These are phyloP conservation scores for Flaveria ramosissima DNA, from an alignment of 129 eudicot genomes.

Conservation along the genomic window DNA sequence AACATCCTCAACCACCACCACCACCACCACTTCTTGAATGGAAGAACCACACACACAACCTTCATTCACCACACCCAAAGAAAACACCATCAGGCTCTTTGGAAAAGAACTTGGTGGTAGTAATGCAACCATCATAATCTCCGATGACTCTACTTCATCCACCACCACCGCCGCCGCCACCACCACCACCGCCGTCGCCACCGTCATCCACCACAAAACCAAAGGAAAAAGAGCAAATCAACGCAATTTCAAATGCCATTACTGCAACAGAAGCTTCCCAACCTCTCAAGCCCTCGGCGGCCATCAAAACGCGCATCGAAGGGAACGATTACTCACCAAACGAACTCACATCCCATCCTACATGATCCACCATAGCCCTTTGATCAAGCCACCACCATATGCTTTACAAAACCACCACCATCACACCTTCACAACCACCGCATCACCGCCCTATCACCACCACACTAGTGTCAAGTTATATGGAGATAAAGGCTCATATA, in stretches of 20 bases:
- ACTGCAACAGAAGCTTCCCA: conserved; percentile 74
- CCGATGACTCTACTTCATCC: background rate
- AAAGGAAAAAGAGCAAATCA: conserved; percentile 14
- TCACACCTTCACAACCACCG: conserved; percentile 21
- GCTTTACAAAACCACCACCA: conserved; percentile 3
- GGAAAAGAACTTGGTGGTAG: conserved; percentile 70
- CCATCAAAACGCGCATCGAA: conserved; percentile 58
- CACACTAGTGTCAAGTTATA: background rate
- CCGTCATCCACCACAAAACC: conserved; percentile 12
- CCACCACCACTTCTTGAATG: conserved; percentile 31
- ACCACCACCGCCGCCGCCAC: conserved; percentile 8
- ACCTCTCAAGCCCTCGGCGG: conserved; percentile 97
- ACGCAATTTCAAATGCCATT: conserved; percentile 75
- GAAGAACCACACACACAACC: conserved; percentile 43
- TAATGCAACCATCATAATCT: background rate
- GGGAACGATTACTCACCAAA: conserved; percentile 32
- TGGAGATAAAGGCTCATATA: conserved; percentile 6
- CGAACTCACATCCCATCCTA: conserved; percentile 5
- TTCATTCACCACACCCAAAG: conserved; percentile 59
- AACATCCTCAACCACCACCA: background rate
- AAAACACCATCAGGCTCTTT: conserved; percentile 65
- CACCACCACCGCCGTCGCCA: background rate
- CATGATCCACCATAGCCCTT: conserved; percentile 11
- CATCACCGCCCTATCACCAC: conserved; percentile 26
- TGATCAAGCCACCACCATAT: conserved; percentile 6